A percentile compares a stretch with the other conserved stretches of the same genome.
Evolutionary conservation across 2,329 filamentous ascomycete genomes (phyloP).

Genomic region (Coniochaeta sp.): DNA sequence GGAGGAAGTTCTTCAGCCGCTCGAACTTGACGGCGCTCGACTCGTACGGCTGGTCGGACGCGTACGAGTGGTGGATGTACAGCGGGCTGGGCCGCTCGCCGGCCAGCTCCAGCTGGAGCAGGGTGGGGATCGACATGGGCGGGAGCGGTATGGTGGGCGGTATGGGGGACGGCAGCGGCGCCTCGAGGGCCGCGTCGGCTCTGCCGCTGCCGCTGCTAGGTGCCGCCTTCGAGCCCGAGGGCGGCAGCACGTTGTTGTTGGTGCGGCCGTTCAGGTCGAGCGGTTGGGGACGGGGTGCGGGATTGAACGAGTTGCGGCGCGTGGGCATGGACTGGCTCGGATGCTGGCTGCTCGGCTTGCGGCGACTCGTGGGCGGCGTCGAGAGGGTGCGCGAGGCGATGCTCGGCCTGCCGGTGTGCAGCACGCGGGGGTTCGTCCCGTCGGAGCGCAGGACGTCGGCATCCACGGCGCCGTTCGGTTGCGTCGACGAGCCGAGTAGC

Average conservation of each 20-base stretch:
- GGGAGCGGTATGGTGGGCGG: constrained; percentile 52
- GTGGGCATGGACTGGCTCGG: constrained; percentile 22
- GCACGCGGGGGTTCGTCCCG: constrained; percentile 18
- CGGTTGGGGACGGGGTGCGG: constrained; percentile 32
- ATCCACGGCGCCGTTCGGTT: constrained; percentile 5
- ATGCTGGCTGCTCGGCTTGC: constrained; percentile 22
- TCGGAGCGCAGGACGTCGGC: constrained; percentile 13
- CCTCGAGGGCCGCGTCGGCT: constrained; percentile 18
- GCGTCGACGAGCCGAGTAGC: constrained; percentile 19
- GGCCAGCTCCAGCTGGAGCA: constrained; percentile 58
- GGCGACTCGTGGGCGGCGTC: constrained; percentile 42
- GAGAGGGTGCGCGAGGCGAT: constrained; percentile 34
- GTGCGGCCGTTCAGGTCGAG: constrained; percentile 31
- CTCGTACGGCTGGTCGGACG: constrained; percentile 68
- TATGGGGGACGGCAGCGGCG: constrained; percentile 36
- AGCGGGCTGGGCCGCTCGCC: constrained; percentile 54
- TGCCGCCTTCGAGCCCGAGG: constrained; percentile 10
- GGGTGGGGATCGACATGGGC: constrained; percentile 59
- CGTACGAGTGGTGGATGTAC: constrained; percentile 55
- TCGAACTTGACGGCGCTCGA: constrained; percentile 90
- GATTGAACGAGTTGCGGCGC: constrained; percentile 44
- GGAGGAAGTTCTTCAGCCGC: constrained; percentile 79
- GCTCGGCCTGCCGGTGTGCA: constrained; percentile 21
- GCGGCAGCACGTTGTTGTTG: constrained; percentile 10
- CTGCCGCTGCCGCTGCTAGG: constrained; percentile 7